Conservation (phyloP, 176 grass and related monocot species). For the Miscanthus lutarioriparius region DNA sequence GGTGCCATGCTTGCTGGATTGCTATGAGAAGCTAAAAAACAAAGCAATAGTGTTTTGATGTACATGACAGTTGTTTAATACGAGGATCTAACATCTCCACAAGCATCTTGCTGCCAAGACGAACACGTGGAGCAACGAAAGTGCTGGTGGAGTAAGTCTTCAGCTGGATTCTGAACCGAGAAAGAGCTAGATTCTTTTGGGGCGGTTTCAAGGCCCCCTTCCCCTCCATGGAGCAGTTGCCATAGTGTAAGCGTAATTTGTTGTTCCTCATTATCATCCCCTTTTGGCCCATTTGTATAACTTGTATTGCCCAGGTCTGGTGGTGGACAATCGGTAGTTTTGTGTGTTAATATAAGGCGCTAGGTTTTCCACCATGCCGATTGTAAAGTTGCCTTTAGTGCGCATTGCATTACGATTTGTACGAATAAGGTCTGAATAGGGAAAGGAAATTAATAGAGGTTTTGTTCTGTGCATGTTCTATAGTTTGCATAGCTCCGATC, state of each 20-base stretch:
- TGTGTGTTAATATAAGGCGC: slow-evolving; percentile 60
- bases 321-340: slow-evolving; percentile 59
- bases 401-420: slow-evolving; percentile 60
- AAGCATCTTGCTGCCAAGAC: slow-evolving; percentile 46
- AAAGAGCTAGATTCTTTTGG: slow-evolving; percentile 68
- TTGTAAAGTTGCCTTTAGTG: slow-evolving; percentile 68
- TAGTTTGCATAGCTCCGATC: neutral
- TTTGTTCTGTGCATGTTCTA: slow-evolving; percentile 26
- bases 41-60: slow-evolving; percentile 34
- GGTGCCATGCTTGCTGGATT: slow-evolving; percentile 89
- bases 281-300: slow-evolving; percentile 32
- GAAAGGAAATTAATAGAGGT: slow-evolving; percentile 37
- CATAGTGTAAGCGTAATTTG: slow-evolving; percentile 55
- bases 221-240: slow-evolving; percentile 41
- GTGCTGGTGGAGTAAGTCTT: slow-evolving; percentile 61
- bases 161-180: slow-evolving; percentile 32
- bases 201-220: slow-evolving; percentile 33
- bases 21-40: slow-evolving; percentile 56
- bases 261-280: slow-evolving; percentile 6
- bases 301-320: slow-evolving; percentile 39
- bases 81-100: slow-evolving; percentile 48
- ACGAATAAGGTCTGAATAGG: slow-evolving; percentile 47
- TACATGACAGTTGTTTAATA: slow-evolving; percentile 42
- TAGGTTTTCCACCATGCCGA: slow-evolving; percentile 52
- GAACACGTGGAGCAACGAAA: slow-evolving; percentile 31